A percentile compares a stretch with the other conserved stretches of the same genome.
Conservation (phyloP, 306 rosid genomes). For the Cyamopsis tetragonoloba region DNA sequence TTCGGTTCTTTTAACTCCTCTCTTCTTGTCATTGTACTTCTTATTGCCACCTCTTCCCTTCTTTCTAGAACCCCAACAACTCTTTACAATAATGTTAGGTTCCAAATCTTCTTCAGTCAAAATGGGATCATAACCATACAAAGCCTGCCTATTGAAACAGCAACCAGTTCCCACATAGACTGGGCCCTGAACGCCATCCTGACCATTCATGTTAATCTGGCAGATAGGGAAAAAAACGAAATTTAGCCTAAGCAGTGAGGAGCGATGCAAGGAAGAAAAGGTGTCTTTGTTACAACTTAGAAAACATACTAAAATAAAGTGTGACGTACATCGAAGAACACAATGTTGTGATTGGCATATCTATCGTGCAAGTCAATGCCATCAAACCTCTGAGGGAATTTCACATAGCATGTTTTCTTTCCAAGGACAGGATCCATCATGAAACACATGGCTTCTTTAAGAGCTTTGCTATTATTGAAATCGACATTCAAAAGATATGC, state of each 20-base stretch:
- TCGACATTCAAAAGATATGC: conserved; percentile 93
- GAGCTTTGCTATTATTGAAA: conserved; percentile 96
- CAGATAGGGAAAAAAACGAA: neutral
- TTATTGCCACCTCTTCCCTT: conserved; percentile 66
- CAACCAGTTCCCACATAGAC: conserved; percentile 99
- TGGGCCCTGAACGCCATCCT: conserved; percentile 97
- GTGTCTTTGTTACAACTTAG: neutral
- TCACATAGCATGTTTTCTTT: conserved; percentile 95
- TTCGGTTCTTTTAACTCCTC: conserved; percentile 72
- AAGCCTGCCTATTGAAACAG: conserved; percentile 98
- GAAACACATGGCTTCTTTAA: conserved; percentile 99
- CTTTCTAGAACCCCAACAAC: conserved; percentile 97
- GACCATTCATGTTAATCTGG: conserved; percentile 97
- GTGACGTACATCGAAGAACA: conserved; percentile 85
- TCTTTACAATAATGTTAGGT: conserved; percentile 86
- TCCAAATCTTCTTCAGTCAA: conserved; percentile 88
- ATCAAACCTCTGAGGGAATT: conserved; percentile 97
- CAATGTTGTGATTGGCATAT: conserved; percentile 98
- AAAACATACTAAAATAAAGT: conserved; percentile 5
- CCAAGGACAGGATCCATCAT: conserved; percentile 96
- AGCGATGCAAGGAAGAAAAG: conserved; percentile 7
- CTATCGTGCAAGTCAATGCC: conserved; percentile 98
- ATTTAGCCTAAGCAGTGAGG: conserved; percentile 5
- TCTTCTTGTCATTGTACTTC: conserved; percentile 83
- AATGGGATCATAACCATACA: conserved; percentile 94